Evolutionary conservation across 768 basidiomycete species (phyloP), one percentile per base, ranked within the genome.

Genomic region (Artomyces pyxidatus): DNA sequence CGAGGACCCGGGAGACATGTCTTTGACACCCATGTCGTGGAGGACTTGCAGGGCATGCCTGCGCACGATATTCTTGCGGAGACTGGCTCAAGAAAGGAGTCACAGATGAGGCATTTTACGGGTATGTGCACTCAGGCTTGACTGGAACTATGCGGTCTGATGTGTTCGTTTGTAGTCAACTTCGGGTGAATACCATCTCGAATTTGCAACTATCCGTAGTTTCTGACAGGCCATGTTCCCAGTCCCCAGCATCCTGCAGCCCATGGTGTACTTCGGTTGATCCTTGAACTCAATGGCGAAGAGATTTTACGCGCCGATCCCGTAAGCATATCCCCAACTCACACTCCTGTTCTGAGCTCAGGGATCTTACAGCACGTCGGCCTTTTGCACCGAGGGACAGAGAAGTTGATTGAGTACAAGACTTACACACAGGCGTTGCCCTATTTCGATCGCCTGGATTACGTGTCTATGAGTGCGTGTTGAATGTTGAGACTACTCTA

Each of bases 341-440:
- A 29, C n/a, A n/a, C 19, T 41, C 16, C 17, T 30, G 30, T 3
- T 28, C 37, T 42, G 23, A 28, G 6, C 22, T 47, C 47, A 48
- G 49, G 23, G 40, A n/a, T 41, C 47, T 47, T 19, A 23, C 43
- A 88, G 85, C 96, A 99, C 60, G 85, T 98, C 60, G 96, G 96
- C 48, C 76, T 99, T 22, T 77, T 99, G 41, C 96, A 98, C 68
- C 83, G 96, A 57, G 96, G 95, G 19, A 99, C 95, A 17, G 96
- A 99, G 68, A 98, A 98, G 68, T 77, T 99, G 45, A 98, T 98
- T 54, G 96, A 98, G 68, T 95, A 93, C 77, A 99, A 99, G 73
- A 97, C 85, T 1, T 98, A 98, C 63, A 88, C 83, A 5, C 96
- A 99, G 71, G 96, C 96, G 0, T 71, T 98, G 17, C 96, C 96